These are phyloP conservation scores for Saturnispora quitensis DNA, from an alignment of 805 yeast species.

Conservation along the genomic window DNA sequence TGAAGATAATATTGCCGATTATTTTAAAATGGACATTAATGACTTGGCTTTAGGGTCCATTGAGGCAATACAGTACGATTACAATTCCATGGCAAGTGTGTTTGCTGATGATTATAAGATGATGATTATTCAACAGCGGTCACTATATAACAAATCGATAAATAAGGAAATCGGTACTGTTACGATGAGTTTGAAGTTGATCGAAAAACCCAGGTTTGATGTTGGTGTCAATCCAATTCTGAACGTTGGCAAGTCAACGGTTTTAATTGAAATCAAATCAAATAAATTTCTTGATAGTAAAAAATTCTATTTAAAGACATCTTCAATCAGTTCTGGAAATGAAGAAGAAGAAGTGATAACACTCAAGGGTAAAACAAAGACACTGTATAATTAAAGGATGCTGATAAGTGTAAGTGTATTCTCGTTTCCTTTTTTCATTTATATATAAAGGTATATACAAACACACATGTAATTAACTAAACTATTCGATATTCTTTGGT, in stretches of 20 bases:
- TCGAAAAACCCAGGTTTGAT: slow-evolving; percentile 15
- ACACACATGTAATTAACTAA: neutral
- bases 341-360: slow-evolving; percentile 19
- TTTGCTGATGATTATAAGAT: slow-evolving; percentile 19
- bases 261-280: slow-evolving; percentile 24
- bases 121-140: slow-evolving; percentile 22
- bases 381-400: slow-evolving; percentile 2
- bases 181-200: slow-evolving; percentile 16
- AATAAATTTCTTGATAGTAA: slow-evolving; percentile 11
- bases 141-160: slow-evolving; percentile 20
- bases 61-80: slow-evolving; percentile 22
- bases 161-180: slow-evolving; percentile 22
- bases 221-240: slow-evolving; percentile 20
- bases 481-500: slow-evolving; percentile 25
- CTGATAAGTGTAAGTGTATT: neutral
- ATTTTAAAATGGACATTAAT: slow-evolving; percentile 17
- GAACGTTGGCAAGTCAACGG: slow-evolving; percentile 17
- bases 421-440: neutral
- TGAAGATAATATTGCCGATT: slow-evolving; percentile 23
- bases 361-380: slow-evolving; percentile 24
- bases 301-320: slow-evolving; percentile 20
- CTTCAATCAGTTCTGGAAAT: slow-evolving; percentile 14
- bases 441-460: neutral
- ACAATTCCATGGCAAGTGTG: slow-evolving; percentile 16
- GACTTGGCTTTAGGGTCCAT: slow-evolving; percentile 23